These are phyloP conservation scores for Alnus glutinosa DNA, from an alignment of 306 rosid species.

Conservation along the genomic window DNA sequence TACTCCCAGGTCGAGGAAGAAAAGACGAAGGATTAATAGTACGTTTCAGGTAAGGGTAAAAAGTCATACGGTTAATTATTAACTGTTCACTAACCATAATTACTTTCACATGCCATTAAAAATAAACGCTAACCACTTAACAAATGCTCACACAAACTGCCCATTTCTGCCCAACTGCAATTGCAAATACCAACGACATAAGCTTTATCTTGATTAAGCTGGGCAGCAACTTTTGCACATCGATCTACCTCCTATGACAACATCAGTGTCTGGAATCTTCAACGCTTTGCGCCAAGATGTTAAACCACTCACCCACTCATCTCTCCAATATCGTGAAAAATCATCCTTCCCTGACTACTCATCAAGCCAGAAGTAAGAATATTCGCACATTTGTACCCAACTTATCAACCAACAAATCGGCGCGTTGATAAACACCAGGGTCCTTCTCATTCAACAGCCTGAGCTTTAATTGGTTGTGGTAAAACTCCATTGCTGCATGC, in stretches of 20 bases:
- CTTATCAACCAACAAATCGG: conserved; percentile 86
- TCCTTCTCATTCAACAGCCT: conserved; percentile 76
- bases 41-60: too few relatives aligned
- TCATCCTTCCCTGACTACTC: conserved; percentile 82
- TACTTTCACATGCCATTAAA: too few relatives aligned
- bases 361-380: conserved; percentile 91
- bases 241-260: conserved; percentile 50
- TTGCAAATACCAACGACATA: conserved; percentile 67
- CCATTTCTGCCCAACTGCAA: conserved; percentile 81
- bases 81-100: too few relatives aligned
- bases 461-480: conserved; percentile 77
- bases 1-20: too few relatives aligned
- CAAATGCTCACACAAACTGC: conserved; percentile 80
- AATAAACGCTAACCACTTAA: conserved; percentile 17
- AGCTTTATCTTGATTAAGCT: conserved; percentile 47
- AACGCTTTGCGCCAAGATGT: conserved; percentile 86
- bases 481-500: conserved; percentile 69
- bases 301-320: conserved; percentile 86
- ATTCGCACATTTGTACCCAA: conserved; percentile 82
- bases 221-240: conserved; percentile 59
- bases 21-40: too few relatives aligned
- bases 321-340: conserved; percentile 81
- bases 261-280: conserved; percentile 64
- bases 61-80: too few relatives aligned
- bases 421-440: conserved; percentile 57